Evolutionary conservation across 2,329 filamentous ascomycete species (phyloP).

Genomic region (Myriosclerotinia curreyana): DNA sequence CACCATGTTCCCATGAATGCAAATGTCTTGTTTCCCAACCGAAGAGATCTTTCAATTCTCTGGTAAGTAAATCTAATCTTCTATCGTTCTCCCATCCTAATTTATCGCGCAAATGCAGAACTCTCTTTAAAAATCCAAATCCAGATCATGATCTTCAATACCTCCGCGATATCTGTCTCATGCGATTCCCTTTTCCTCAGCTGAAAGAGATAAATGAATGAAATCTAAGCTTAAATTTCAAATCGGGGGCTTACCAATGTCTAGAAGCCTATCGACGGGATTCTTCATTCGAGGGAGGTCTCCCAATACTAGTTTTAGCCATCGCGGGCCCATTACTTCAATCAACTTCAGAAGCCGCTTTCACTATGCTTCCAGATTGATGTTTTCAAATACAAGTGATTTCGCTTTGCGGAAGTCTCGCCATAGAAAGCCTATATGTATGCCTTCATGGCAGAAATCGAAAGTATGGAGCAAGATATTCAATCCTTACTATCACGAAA

Average conservation of each 20-base stretch:
- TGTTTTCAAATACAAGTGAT: neutral
- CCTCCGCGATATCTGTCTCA: neutral
- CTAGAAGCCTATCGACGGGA: neutral
- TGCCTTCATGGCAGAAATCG: constrained; percentile 8
- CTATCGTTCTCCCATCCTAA: neutral
- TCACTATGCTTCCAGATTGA: neutral
- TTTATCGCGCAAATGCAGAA: neutral
- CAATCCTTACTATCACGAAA: neutral
- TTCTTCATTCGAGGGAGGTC: neutral
- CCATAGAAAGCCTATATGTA: neutral
- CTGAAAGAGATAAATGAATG: neutral
- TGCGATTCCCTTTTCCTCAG: neutral
- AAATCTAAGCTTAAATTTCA: neutral
- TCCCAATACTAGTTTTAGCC: neutral
- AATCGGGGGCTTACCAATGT: neutral
- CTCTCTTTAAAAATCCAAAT: neutral
- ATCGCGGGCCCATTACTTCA: neutral
- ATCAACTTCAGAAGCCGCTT: neutral
- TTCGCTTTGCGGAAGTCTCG: neutral
- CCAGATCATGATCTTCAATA: neutral
- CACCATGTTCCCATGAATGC: neutral
- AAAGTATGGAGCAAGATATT: constrained; percentile 18
- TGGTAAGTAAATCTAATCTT: neutral
- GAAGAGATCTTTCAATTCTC: neutral
- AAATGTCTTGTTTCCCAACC: neutral